Percentiles rank a stretch among this genome's conserved stretches.
phyloP scores from a whole-genome alignment of 164 flowering plant genomes.

The Warburgia ugandensis region DNA sequence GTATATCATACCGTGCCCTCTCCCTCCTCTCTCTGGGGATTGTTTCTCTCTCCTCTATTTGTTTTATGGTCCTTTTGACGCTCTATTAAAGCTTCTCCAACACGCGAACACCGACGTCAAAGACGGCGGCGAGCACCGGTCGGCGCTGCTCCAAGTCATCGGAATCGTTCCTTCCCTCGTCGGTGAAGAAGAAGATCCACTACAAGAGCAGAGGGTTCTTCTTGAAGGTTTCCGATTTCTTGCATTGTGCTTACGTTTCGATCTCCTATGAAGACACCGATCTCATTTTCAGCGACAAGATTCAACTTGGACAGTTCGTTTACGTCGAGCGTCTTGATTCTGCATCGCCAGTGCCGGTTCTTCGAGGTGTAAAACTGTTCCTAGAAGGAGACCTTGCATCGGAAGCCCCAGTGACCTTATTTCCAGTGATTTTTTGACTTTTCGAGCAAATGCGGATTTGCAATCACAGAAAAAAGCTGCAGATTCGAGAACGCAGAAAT shows the following conservation, averaged over 20 bases:
- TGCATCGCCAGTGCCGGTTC: constrained; percentile 45
- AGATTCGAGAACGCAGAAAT: constrained; percentile 4
- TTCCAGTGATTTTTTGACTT: constrained; percentile 25
- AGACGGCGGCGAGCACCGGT: constrained; percentile 47
- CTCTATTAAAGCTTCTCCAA: constrained; percentile 41
- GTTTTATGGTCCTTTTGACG: too few relatives aligned
- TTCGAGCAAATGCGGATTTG: not conserved
- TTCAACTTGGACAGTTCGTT: constrained; percentile 58
- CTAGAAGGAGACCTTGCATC: constrained; percentile 39
- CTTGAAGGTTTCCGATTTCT: constrained; percentile 58
- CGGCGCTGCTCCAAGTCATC: constrained; percentile 48
- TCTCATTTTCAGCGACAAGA: constrained; percentile 42
- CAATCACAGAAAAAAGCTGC: not conserved
- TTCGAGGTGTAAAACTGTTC: constrained; percentile 47
- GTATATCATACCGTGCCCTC: too few relatives aligned
- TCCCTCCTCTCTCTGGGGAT: too few relatives aligned
- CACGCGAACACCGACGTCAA: constrained; percentile 36
- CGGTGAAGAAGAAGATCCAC: constrained; percentile 25
- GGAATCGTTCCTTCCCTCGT: constrained; percentile 44
- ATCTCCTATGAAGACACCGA: constrained; percentile 40
- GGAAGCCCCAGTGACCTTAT: constrained; percentile 50
- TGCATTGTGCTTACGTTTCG: constrained; percentile 51
- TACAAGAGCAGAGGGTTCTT: constrained; percentile 42
- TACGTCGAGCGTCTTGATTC: constrained; percentile 40
- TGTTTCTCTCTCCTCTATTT: too few relatives aligned